Base-by-base conservation (phyloP, 2,329 filamentous ascomycete species). In the Arthrobotrys conoides region DNA sequence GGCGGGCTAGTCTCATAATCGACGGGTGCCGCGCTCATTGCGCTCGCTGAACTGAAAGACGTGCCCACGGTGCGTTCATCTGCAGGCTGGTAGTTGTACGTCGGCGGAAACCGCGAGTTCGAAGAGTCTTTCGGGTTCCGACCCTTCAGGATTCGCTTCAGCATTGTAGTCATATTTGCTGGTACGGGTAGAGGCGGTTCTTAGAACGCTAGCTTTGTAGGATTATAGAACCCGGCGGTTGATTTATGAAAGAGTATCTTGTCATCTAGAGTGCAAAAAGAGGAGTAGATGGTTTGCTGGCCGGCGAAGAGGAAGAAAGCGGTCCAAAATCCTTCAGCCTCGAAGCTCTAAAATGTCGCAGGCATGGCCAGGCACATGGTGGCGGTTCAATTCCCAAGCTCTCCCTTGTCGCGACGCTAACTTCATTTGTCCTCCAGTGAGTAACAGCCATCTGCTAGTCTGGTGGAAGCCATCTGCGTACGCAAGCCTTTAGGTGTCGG, bases 121-220 rank as follows among this genome's bases (percentile, higher is more conserved):
- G 24, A 3, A 18, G 48, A 57, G 30, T 75, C 71, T n/a, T 64
- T 75, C 20, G 71, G 55, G 46, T 76, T 66, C 16, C 63, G 61
- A 27, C 24, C 57, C 48, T 76, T 70, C 22, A 76, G 46, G 33
- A 76, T 71, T 30, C 66, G 66, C 49, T 71, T 76, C 46, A 55
- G 59, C 66, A 76, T 76, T 22, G 57, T 36, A n/a, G 63, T 44
- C 53, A 69, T 61, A 1, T 20, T 57, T 36, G 53, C n/a, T 27
- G 14, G 24, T 20, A 16, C 16, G 2, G 44, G 27, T 20, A 20
- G 22, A 48, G n/a, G 18, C 38, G 46, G n/a, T 14, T 20, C 14
- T 16, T 41, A 49, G 14, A 51, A 33, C 16, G 27, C 30, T 33
- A 22, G 49, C 16, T 22, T 5, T 30, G 9, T 14, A n/a, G 20